Conservation (phyloP, 2,329 filamentous ascomycete genomes). For the Arthrobotrys pseudoclavata region DNA sequence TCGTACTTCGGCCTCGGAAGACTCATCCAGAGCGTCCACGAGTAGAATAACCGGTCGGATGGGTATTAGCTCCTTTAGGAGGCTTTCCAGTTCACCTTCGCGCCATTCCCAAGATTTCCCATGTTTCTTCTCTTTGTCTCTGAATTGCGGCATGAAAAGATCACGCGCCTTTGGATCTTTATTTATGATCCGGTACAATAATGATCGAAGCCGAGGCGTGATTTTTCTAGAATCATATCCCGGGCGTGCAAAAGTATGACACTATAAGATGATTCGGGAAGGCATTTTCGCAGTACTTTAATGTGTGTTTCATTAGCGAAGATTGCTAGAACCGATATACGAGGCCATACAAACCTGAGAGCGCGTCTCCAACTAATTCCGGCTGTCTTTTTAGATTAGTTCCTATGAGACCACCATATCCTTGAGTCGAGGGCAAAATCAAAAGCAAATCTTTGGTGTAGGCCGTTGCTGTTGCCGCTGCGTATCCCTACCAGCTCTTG, state of each 20-base stretch:
- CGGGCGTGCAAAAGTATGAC: slow-evolving; percentile 61
- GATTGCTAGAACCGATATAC: slow-evolving; percentile 62
- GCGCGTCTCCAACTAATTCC: too few relatives aligned
- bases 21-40: slow-evolving; percentile 63
- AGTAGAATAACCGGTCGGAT: slow-evolving; percentile 48
- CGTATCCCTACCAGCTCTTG: slow-evolving; percentile 62
- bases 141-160: slow-evolving; percentile 24
- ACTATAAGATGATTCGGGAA: slow-evolving; percentile 46
- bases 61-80: neutral
- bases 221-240: slow-evolving; percentile 60
- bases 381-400: too few relatives aligned
- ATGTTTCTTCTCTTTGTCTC: slow-evolving; percentile 38
- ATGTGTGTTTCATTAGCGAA: slow-evolving; percentile 61
- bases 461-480: slow-evolving; percentile 58
- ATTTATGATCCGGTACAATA: slow-evolving; percentile 59
- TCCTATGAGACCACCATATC: too few relatives aligned
- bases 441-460: too few relatives aligned
- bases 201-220: slow-evolving; percentile 58
- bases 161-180: slow-evolving; percentile 2
- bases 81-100: slow-evolving; percentile 18
- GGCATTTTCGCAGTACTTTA: neutral
- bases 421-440: too few relatives aligned
- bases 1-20: neutral
- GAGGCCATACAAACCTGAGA: too few relatives aligned
- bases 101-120: neutral